These are phyloP conservation scores for Arctium minus DNA, from an alignment of 129 eudicot species.

Conservation along the genomic window DNA sequence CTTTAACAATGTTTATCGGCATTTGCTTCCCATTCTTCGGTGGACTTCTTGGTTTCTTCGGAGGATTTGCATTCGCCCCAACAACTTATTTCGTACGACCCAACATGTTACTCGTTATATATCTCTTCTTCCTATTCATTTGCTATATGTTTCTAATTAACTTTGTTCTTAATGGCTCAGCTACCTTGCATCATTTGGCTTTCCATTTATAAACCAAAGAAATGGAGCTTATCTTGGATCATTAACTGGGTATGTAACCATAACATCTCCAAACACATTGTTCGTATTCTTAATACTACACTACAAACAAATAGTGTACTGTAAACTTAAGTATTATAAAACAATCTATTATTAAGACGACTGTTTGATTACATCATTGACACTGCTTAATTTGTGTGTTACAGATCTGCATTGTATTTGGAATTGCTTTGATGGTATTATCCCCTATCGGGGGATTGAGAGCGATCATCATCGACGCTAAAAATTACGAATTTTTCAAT, in stretches of 20 bases:
- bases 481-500: slow-evolving; percentile 17
- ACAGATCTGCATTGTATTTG: slow-evolving; percentile 22
- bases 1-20: slow-evolving; percentile 57
- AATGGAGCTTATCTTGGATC: slow-evolving; percentile 59
- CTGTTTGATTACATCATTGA: not conserved
- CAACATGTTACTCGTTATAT: not conserved
- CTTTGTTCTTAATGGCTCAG: slow-evolving; percentile 29
- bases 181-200: slow-evolving; percentile 93
- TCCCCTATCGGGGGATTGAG: slow-evolving; percentile 38
- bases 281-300: not conserved
- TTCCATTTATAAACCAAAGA: slow-evolving; percentile 62
- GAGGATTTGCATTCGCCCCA: slow-evolving; percentile 78
- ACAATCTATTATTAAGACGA: no score
- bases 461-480: slow-evolving; percentile 26
- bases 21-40: slow-evolving; percentile 60
- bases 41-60: slow-evolving; percentile 69
- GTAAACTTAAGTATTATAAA: no score
- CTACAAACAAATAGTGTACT: not conserved
- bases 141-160: not conserved
- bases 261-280: not conserved
- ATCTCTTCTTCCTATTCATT: not conserved
- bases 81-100: slow-evolving; percentile 60
- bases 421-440: slow-evolving; percentile 22
- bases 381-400: not conserved
- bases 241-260: slow-evolving; percentile 65